Evolutionary conservation across 208 protist species (phyloP).

Genomic region (Borovskyia barvae): DNA sequence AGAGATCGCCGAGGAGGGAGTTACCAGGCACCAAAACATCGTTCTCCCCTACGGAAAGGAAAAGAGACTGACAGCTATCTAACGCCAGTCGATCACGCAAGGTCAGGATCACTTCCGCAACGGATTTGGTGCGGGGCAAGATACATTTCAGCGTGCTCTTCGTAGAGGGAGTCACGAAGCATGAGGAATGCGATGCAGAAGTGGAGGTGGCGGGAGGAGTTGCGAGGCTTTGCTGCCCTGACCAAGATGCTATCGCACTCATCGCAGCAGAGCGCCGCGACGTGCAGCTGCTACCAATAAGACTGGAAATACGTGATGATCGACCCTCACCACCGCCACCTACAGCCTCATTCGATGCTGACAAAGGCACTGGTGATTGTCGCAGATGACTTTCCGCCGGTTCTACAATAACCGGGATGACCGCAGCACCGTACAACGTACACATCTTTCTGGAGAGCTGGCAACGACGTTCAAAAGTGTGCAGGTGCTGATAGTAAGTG

Average conservation of each 20-base stretch:
- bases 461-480: constrained; percentile 49
- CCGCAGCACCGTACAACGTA: constrained; percentile 45
- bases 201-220: background rate
- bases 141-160: constrained; percentile 47
- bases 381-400: constrained; percentile 42
- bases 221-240: background rate
- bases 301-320: no score
- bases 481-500: constrained; percentile 41
- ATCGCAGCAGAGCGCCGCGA: no score
- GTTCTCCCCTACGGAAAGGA: constrained; percentile 83
- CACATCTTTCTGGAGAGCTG: constrained; percentile 30
- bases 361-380: background rate
- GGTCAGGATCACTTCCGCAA: constrained; percentile 89
- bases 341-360: no score
- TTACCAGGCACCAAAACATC: constrained; percentile 82
- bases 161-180: constrained; percentile 11
- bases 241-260: no score
- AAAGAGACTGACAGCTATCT: constrained; percentile 84
- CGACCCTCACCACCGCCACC: no score
- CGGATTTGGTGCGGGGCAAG: constrained; percentile 55
- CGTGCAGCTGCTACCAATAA: no score
- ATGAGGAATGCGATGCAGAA: no score
- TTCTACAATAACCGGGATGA: constrained; percentile 91
- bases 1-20: constrained; percentile 68
- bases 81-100: constrained; percentile 89